A percentile compares a stretch with the other conserved stretches of the same genome.
Evolutionary conservation across 2,329 filamentous ascomycete species (phyloP).

Genomic region (Beauveria sp.): DNA sequence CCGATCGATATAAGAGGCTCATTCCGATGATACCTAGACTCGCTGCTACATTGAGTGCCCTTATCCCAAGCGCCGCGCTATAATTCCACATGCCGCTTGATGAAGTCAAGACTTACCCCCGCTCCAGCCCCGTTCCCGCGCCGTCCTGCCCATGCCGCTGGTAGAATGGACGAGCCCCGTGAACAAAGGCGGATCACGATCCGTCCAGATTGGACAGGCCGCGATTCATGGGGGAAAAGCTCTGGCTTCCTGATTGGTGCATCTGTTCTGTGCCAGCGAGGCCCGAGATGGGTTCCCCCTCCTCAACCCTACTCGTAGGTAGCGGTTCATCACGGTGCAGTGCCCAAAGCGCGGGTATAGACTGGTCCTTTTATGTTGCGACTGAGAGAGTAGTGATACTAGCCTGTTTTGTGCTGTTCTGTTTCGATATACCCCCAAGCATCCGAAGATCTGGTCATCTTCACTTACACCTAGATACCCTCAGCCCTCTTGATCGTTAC

Average conservation of each 20-base stretch:
- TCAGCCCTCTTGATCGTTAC: not conserved
- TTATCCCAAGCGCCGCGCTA: not conserved
- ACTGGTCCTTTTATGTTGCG: not conserved
- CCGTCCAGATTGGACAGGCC: not conserved
- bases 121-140: not conserved
- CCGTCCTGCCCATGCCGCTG: not conserved
- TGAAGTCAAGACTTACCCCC: not conserved
- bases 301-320: not conserved
- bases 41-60: too few species aligned
- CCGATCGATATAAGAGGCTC: too few species aligned
- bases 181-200: not conserved
- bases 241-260: slow-evolving; percentile 2
- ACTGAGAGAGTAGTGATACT: not conserved
- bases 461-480: not conserved
- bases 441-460: not conserved
- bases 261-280: slow-evolving; percentile 1
- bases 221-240: not conserved
- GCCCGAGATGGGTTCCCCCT: not conserved
- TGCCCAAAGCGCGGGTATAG: not conserved
- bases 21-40: too few species aligned
- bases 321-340: not conserved
- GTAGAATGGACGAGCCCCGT: not conserved
- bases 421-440: not conserved
- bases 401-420: not conserved
- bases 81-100: not conserved